Base-by-base conservation (phyloP, 2,329 filamentous ascomycete species). In the Arthrobotrys musiformis region DNA sequence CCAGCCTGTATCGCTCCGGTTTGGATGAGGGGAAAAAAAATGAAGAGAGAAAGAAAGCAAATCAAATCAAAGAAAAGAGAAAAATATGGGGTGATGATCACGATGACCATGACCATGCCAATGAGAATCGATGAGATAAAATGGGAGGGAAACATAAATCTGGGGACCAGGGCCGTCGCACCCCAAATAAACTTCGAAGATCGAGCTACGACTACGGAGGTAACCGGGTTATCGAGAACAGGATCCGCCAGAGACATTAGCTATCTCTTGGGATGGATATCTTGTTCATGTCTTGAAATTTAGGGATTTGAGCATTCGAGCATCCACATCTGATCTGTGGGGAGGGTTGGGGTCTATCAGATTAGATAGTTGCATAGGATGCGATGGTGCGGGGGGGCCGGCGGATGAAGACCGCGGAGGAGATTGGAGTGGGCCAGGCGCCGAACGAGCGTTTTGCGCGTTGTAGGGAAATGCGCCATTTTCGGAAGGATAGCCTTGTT, bases 281-380 rank as follows among this genome's bases (percentile, higher is more conserved):
- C 4, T 13, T 30, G 28, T 17, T 79, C 80, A 80, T 61, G 79
- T 78, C 67, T 79, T 79, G 54, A 78, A 79, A 52, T 79, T 81
- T 33, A 81, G 70, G 24, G 79, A 80, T 58, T 80, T 80, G 30
- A 81, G 67, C 80, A 81, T 81, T 48, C 80, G 78, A 40, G 78
- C 73, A 77, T 81, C 80, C 28, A 80, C 72, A 62, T 79, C 79
- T 62, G 80, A 79, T 42, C 80, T 62, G 46, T 70, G 74, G 22
- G 74, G 69, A 8, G 69, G 72, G 30, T 64, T 79, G 13, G 78
- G 79, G 66, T 80, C 80, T 54, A 81, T 81, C 22, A 81, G 40
- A 50, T 80, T 80, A 22, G 75, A 73, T 44, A 81, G 79, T 48
- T 80, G 79, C 80, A 81, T 81, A 13, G 80, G 62, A 46, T 80